Evolutionary conservation across 2,329 filamentous ascomycete species (phyloP).

Genomic region (Alternaria dauci): DNA sequence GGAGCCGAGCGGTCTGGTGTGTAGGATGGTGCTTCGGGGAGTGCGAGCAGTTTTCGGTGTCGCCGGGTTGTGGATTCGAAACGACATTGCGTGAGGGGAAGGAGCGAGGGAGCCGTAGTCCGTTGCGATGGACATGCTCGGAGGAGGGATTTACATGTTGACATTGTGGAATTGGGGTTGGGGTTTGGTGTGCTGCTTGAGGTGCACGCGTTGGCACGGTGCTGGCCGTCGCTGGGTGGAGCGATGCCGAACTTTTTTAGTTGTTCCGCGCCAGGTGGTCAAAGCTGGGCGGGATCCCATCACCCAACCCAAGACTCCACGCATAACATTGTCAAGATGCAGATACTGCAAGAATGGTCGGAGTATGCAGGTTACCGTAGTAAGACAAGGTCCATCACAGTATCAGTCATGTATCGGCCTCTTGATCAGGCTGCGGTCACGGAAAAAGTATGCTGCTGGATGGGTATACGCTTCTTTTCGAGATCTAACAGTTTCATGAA

Average conservation of each 20-base stretch:
- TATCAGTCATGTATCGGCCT: not conserved
- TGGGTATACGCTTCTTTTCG: conserved; percentile 21
- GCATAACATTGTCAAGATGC: not conserved
- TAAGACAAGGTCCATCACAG: not conserved
- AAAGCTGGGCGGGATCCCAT: conserved; percentile 14
- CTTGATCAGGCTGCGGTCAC: not conserved
- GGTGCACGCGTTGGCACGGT: conserved; percentile 16
- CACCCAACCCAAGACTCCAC: not conserved
- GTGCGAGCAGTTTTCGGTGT: conserved; percentile 56
- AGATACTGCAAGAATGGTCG: not conserved
- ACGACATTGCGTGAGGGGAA: conserved; percentile 46
- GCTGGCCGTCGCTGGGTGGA: conserved; percentile 18
- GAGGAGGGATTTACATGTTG: conserved; percentile 43
- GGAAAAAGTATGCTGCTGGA: not conserved
- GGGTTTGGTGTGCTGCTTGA: conserved; percentile 16
- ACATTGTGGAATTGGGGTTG: conserved; percentile 40
- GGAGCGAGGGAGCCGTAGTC: conserved; percentile 25
- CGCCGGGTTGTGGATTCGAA: conserved; percentile 57
- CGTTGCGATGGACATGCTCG: conserved; percentile 32
- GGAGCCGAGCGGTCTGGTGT: conserved; percentile 38
- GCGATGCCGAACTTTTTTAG: conserved; percentile 36
- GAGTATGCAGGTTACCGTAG: not conserved
- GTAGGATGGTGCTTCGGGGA: conserved; percentile 57
- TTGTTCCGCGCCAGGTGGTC: conserved; percentile 35
- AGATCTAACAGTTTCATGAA: not conserved